Evolutionary conservation across 108 stramenopile genomes (phyloP).

Genomic region (Aureococcus anophagefferens): DNA sequence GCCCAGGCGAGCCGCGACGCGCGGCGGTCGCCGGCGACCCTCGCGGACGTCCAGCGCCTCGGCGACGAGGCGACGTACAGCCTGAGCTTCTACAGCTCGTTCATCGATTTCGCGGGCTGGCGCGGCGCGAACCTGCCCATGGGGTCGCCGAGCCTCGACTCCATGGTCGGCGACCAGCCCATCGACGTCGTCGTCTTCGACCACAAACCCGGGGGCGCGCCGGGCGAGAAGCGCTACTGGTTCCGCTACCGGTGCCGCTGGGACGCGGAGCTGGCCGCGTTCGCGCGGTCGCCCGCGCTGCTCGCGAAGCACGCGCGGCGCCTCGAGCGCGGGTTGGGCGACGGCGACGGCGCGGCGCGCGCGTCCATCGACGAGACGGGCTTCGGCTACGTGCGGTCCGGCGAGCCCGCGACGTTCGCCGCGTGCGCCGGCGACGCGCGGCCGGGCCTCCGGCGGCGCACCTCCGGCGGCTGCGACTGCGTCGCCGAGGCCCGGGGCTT

Average conservation of each 20-base stretch:
- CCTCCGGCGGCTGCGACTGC: neutral
- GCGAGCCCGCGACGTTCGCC: no score
- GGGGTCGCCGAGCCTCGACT: conserved; percentile 15
- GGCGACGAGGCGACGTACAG: neutral
- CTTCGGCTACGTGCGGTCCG: no score
- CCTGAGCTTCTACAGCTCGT: neutral
- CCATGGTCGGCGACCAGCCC: conserved; percentile 17
- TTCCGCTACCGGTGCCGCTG: neutral
- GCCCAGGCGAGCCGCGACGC: neutral
- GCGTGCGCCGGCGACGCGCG: no score
- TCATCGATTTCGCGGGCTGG: conserved; percentile 19
- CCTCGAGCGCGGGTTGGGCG: no score
- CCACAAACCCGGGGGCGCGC: neutral
- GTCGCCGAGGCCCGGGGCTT: neutral
- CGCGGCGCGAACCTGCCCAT: conserved; percentile 23
- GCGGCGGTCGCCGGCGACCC: neutral
- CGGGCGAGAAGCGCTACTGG: neutral
- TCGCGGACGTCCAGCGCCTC: neutral
- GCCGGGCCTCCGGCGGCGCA: no score
- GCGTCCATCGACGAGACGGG: no score
- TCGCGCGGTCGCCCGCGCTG: no score
- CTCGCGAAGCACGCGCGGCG: no score
- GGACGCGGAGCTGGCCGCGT: neutral
- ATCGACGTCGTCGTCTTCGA: conserved; percentile 25
- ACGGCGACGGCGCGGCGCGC: no score